Evolutionary conservation across 2,329 filamentous ascomycete genomes (phyloP).

Genomic region (Xylaria sp.): DNA sequence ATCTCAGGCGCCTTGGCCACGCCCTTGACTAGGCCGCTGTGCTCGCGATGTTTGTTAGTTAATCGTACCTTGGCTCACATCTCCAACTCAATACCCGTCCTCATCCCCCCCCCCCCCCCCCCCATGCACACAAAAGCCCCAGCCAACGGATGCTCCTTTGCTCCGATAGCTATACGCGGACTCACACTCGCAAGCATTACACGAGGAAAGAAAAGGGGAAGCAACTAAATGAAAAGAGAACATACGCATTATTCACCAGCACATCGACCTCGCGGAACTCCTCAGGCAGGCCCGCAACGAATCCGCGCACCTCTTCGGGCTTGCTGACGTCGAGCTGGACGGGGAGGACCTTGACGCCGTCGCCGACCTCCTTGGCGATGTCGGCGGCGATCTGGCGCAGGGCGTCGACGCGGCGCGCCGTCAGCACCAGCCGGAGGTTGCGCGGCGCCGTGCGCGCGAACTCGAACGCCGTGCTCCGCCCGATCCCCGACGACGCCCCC

Average conservation of each 20-base stretch:
- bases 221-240: slow-evolving; percentile 22
- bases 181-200: too few relatives aligned
- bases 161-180: too few relatives aligned
- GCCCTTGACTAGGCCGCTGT: slow-evolving; percentile 84
- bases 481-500: slow-evolving; percentile 92
- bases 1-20: slow-evolving; percentile 86
- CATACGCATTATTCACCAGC: slow-evolving; percentile 94
- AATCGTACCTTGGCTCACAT: too few relatives aligned
- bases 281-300: slow-evolving; percentile 73
- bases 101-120: too few relatives aligned
- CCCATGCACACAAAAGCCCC: too few relatives aligned
- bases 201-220: background rate
- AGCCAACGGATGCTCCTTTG: too few relatives aligned
- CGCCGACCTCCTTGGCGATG: slow-evolving; percentile 75
- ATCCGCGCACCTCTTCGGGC: slow-evolving; percentile 70
- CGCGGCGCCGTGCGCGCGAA: slow-evolving; percentile 84
- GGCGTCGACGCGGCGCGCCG: slow-evolving; percentile 81
- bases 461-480: slow-evolving; percentile 79
- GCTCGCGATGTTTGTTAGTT: background rate
- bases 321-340: slow-evolving; percentile 88
- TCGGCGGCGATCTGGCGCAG: slow-evolving; percentile 76
- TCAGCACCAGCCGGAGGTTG: slow-evolving; percentile 81
- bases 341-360: slow-evolving; percentile 79
- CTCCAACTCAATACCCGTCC: too few relatives aligned
- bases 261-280: slow-evolving; percentile 86